Evolutionary conservation across 345 rosid species (phyloP).

Genomic region (Sonneratia caseolaris): DNA sequence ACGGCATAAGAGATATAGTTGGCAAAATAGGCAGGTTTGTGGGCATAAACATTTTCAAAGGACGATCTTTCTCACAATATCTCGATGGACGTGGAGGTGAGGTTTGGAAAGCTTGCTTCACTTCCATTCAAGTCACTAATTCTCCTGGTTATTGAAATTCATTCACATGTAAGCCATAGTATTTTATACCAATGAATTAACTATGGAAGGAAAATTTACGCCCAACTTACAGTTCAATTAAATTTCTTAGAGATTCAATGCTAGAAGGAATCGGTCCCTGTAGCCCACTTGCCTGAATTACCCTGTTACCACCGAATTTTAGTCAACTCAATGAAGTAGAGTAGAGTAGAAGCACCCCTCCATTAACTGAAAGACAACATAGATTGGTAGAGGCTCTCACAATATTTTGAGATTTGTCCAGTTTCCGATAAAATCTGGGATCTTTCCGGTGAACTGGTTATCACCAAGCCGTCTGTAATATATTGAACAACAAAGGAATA

Average conservation of each 20-base stretch:
- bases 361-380: neutral
- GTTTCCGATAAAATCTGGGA: slow-evolving; percentile 9
- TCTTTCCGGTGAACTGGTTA: slow-evolving; percentile 9
- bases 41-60: neutral
- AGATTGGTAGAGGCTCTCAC: slow-evolving; percentile 1
- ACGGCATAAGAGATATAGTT: neutral
- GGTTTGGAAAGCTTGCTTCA: neutral
- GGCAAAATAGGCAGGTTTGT: neutral
- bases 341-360: neutral
- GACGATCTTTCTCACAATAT: slow-evolving; percentile 1
- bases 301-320: slow-evolving; percentile 1
- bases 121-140: slow-evolving; percentile 11
- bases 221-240: slow-evolving; percentile 4
- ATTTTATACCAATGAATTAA: neutral
- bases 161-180: neutral
- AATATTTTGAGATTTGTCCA: neutral
- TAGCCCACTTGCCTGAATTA: slow-evolving; percentile 12
- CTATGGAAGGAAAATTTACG: neutral
- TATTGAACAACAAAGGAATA: neutral
- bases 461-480: slow-evolving; percentile 3
- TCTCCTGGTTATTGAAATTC: slow-evolving; percentile 8
- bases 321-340: neutral
- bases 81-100: neutral
- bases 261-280: slow-evolving; percentile 15
- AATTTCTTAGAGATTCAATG: neutral